A percentile compares a stretch with the other conserved stretches of the same genome.
phyloP scores from a whole-genome alignment of 2,329 filamentous ascomycete species.

The Fusarium sp. region DNA sequence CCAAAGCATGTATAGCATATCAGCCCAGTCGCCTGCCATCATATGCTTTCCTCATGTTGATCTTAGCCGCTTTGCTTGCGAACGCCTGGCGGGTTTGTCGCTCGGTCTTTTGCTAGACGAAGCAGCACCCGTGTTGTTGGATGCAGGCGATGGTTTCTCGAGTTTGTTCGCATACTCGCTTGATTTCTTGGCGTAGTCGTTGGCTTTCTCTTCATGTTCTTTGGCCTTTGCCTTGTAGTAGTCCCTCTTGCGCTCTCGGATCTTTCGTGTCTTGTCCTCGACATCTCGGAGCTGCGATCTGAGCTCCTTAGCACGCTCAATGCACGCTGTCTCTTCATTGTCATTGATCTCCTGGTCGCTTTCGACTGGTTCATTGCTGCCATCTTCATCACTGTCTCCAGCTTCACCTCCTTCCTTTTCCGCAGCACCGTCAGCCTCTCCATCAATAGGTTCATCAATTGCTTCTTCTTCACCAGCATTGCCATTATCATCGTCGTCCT shows the following conservation, averaged over 20 bases:
- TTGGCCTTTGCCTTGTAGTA: neutral
- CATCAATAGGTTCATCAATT: neutral
- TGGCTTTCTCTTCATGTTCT: neutral
- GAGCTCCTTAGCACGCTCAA: neutral
- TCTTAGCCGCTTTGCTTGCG: no score
- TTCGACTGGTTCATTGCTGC: neutral
- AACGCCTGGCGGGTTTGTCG: neutral
- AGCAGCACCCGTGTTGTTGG: neutral
- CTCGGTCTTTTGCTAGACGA: neutral
- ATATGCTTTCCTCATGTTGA: no score
- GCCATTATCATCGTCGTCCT: no score
- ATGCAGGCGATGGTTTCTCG: neutral
- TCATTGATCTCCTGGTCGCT: neutral
- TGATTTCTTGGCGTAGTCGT: neutral
- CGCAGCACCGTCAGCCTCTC: neutral
- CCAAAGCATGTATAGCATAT: no score
- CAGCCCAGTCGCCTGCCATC: no score
- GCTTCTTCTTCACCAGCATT: no score
- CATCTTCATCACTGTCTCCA: neutral
- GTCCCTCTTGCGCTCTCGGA: neutral
- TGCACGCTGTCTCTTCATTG: neutral
- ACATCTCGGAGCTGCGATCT: neutral
- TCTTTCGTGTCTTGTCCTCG: neutral
- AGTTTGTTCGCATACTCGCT: neutral
- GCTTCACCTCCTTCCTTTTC: neutral